Evolutionary conservation across 345 rosid species (phyloP).

Genomic region (Brassica juncea): DNA sequence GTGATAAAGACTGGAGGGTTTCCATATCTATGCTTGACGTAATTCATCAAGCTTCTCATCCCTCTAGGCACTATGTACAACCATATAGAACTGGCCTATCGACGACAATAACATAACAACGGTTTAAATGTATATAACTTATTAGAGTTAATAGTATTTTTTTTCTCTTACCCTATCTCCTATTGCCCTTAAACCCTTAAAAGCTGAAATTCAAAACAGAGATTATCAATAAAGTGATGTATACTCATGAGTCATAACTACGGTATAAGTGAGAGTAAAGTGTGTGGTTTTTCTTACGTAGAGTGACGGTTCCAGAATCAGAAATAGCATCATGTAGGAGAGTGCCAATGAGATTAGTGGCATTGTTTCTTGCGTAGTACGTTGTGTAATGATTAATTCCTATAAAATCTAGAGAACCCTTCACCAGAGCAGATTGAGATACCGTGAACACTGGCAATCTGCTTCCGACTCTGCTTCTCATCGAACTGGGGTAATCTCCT

Average conservation of each 20-base stretch:
- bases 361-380: conserved; percentile 56
- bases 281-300: conserved; percentile 54
- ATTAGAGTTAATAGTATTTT: not conserved
- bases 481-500: conserved; percentile 87
- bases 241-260: not conserved
- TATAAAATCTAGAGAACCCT: conserved; percentile 87
- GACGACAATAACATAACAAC: not conserved
- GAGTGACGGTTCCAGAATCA: conserved; percentile 79
- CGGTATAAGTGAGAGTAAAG: not conserved
- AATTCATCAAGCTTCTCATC: conserved; percentile 63
- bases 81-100: conserved; percentile 63
- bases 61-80: conserved; percentile 62
- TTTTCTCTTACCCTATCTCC: conserved; percentile 66
- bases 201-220: conserved; percentile 50
- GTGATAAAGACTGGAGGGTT: conserved; percentile 54
- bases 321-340: conserved; percentile 64
- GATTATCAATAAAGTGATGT: not conserved
- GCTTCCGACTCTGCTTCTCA: conserved; percentile 70
- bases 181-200: conserved; percentile 52
- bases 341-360: conserved; percentile 36
- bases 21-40: conserved; percentile 53
- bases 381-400: conserved; percentile 98
- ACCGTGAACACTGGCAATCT: conserved; percentile 71
- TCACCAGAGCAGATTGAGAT: conserved; percentile 58
- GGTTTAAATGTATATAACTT: not conserved